Evolutionary conservation across 495 filamentous ascomycete genomes (phyloP).

Genomic region (Cetradonia linearis): DNA sequence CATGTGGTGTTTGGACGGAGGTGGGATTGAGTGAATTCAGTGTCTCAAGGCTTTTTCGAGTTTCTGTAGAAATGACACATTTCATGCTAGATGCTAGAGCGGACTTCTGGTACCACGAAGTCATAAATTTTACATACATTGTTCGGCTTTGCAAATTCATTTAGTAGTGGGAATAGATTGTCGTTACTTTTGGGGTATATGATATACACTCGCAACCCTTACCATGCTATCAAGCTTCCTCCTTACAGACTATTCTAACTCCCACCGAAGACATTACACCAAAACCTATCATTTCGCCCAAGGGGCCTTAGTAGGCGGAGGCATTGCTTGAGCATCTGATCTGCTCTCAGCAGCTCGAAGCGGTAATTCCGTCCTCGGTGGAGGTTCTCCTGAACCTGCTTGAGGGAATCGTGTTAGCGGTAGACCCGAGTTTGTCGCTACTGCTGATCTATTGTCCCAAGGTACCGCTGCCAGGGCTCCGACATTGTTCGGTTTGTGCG

Average conservation of each 20-base stretch:
- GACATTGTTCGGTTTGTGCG: background rate
- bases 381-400: background rate
- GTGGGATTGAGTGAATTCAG: slow-evolving; percentile 14
- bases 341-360: background rate
- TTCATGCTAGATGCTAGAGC: background rate
- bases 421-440: background rate
- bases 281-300: slow-evolving; percentile 15
- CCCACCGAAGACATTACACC: too few species aligned
- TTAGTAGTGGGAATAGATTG: too few species aligned
- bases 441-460: background rate
- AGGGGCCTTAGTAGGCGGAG: slow-evolving; percentile 19
- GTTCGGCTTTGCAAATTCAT: background rate
- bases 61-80: too few species aligned
- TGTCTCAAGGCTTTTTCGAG: background rate
- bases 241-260: too few species aligned
- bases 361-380: background rate
- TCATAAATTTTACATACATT: background rate
- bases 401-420: background rate
- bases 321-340: slow-evolving; percentile 5
- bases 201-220: background rate
- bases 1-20: slow-evolving; percentile 20
- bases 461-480: background rate
- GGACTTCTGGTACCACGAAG: background rate
- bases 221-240: too few species aligned
- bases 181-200: background rate